Percentiles rank a stretch among this genome's conserved stretches.
Conservation (phyloP, 306 rosid genomes). For the Morella rubra region DNA sequence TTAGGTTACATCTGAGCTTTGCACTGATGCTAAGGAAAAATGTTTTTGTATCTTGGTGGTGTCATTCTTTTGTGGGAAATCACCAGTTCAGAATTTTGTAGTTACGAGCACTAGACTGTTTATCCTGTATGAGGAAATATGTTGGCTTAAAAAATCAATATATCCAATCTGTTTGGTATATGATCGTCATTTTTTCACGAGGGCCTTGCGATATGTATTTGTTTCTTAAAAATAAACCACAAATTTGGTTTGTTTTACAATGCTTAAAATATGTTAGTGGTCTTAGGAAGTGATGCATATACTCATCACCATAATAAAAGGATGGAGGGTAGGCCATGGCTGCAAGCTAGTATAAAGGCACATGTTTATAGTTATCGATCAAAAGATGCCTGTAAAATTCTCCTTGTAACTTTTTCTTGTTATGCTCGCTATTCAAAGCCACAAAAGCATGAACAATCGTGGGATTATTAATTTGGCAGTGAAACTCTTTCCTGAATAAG, state of each 20-base stretch:
- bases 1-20: background rate
- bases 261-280: background rate
- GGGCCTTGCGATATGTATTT: background rate
- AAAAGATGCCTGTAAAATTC: background rate
- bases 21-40: background rate
- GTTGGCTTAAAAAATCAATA: background rate
- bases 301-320: background rate
- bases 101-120: background rate
- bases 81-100: background rate
- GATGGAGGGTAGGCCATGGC: background rate
- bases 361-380: no score
- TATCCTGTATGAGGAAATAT: background rate
- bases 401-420: background rate
- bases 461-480: background rate
- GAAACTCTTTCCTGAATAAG: background rate
- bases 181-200: background rate
- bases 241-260: background rate
- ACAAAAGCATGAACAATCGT: background rate
- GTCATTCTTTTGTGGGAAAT: background rate
- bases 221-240: background rate
- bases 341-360: background rate
- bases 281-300: background rate
- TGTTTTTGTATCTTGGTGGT: background rate
- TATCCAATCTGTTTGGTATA: background rate
- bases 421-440: background rate